Evolutionary conservation across 1,139 yeast species (phyloP).

Genomic region (Kurtzmaniella natalensis): DNA sequence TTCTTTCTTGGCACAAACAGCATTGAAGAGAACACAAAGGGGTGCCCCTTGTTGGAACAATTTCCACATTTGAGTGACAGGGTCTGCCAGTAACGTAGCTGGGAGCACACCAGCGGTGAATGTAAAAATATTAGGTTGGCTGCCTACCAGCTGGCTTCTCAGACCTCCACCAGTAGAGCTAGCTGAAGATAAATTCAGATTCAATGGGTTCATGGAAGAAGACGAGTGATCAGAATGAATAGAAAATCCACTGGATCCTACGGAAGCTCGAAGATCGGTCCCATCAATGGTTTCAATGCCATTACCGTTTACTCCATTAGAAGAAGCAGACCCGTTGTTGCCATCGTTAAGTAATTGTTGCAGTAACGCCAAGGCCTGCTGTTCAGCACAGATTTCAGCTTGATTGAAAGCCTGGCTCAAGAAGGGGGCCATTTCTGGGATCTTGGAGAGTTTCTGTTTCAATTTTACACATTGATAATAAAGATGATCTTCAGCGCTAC

Average conservation of each 20-base stretch:
- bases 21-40: conserved; percentile 76
- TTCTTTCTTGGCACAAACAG: conserved; percentile 33
- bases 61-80: conserved; percentile 88
- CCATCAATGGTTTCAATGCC: conserved; percentile 5
- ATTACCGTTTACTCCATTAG: neutral
- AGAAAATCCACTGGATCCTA: conserved; percentile 22
- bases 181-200: conserved; percentile 10
- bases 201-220: too few species aligned
- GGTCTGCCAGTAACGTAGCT: conserved; percentile 73
- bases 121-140: conserved; percentile 37
- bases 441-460: conserved; percentile 52
- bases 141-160: conserved; percentile 1
- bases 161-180: conserved; percentile 1
- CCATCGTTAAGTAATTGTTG: conserved; percentile 27
- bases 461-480: conserved; percentile 66
- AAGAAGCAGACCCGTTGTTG: conserved; percentile 13
- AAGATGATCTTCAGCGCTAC: conserved; percentile 66
- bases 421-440: conserved; percentile 73
- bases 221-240: conserved; percentile 20
- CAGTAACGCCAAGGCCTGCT: conserved; percentile 61
- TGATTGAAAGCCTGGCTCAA: conserved; percentile 48
- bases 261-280: conserved; percentile 26
- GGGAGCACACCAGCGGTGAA: conserved; percentile 77
- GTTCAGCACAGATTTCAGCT: conserved; percentile 68
- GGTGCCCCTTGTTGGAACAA: conserved; percentile 92